A percentile compares a stretch with the other conserved stretches of the same genome.
These are phyloP conservation scores for Glarea lozoyensis DNA, from an alignment of 495 filamentous ascomycete species.

Conservation along the genomic window DNA sequence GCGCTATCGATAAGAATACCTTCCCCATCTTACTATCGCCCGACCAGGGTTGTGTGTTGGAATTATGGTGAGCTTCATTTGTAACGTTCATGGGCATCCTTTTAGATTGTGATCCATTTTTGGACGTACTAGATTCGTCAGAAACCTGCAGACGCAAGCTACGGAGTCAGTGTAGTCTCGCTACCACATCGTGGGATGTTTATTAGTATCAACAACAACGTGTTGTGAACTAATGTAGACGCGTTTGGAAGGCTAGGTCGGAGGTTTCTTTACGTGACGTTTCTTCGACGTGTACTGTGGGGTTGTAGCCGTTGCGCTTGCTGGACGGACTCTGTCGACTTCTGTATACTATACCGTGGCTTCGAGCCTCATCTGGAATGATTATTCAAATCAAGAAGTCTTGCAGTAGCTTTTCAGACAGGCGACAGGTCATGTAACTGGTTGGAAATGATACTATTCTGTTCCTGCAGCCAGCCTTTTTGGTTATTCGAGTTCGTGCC, in stretches of 20 bases:
- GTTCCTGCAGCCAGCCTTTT: slow-evolving; percentile 19
- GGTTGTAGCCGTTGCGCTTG: neutral
- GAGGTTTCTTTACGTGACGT: too few species aligned
- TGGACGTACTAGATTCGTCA: too few species aligned
- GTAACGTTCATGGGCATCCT: too few species aligned
- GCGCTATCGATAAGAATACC: neutral
- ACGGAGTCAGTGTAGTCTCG: neutral
- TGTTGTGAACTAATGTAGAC: too few species aligned
- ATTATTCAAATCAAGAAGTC: neutral
- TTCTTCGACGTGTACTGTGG: neutral
- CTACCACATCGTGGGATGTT: neutral
- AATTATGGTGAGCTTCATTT: slow-evolving; percentile 1
- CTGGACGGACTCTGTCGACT: neutral
- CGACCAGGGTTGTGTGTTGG: neutral
- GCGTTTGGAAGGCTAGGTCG: too few species aligned
- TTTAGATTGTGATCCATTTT: slow-evolving; percentile 1
- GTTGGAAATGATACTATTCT: neutral
- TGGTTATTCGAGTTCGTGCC: neutral
- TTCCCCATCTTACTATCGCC: neutral
- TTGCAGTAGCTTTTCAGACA: too few species aligned
- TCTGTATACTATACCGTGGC: neutral
- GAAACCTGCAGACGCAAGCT: neutral
- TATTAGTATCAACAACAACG: too few species aligned
- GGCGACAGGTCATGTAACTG: neutral
- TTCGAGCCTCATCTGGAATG: neutral